Percentiles rank a stretch among this genome's conserved stretches.
Conservation (phyloP, 768 basidiomycete genomes). For the Suillus luteus region DNA sequence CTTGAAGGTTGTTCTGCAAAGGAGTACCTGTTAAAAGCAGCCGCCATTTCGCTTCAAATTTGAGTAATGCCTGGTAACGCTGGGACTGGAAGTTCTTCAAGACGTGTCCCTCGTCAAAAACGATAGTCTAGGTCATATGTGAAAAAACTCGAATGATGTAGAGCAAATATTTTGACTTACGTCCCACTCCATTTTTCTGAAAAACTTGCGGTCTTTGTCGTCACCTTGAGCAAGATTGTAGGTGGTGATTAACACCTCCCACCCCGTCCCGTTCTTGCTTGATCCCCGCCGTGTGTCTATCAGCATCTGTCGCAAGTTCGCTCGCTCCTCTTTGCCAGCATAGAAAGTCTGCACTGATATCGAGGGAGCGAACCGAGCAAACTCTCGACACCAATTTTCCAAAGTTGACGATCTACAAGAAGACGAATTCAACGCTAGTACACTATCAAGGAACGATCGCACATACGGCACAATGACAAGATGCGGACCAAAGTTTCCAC, state of each 20-base stretch:
- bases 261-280: conserved; percentile 56
- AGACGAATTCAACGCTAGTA: conserved; percentile 4
- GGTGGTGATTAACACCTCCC: conserved; percentile 95
- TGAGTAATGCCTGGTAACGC: conserved; percentile 86
- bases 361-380: conserved; percentile 84
- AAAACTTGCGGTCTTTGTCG: conserved; percentile 87
- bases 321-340: conserved; percentile 86
- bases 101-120: conserved; percentile 97
- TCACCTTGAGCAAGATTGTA: conserved; percentile 94
- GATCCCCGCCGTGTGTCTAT: conserved; percentile 54
- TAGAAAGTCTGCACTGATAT: conserved; percentile 92
- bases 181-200: conserved; percentile 89
- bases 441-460: background rate
- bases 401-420: conserved; percentile 81
- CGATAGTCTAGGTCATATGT: conserved; percentile 62
- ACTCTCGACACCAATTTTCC: conserved; percentile 99
- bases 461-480: conserved; percentile 94
- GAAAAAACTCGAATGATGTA: background rate
- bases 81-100: conserved; percentile 98
- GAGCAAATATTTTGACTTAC: conserved; percentile 49
- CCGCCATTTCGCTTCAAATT: conserved; percentile 86
- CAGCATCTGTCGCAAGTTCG: conserved; percentile 70
- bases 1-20: conserved; percentile 88
- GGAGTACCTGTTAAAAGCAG: conserved; percentile 95
- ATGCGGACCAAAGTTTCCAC: conserved; percentile 80